phyloP scores from a whole-genome alignment of 805 yeast genomes.

The Yueomyces sinensis region DNA sequence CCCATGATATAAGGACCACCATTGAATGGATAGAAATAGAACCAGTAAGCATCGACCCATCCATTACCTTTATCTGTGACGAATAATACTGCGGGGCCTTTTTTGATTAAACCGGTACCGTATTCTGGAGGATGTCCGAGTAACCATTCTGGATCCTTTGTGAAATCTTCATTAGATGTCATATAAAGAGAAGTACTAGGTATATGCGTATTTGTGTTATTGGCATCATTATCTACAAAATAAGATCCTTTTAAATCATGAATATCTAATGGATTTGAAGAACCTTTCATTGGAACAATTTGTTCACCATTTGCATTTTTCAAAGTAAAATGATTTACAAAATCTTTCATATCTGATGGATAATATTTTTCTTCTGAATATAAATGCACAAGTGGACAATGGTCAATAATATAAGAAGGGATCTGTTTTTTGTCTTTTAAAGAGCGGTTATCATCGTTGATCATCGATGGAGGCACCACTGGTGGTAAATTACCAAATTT shows the following conservation, averaged over 20 bases:
- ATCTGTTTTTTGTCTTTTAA: constrained; percentile 26
- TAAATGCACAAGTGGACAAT: constrained; percentile 68
- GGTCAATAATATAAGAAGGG: constrained; percentile 49
- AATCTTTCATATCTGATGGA: constrained; percentile 71
- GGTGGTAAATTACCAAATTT: constrained; percentile 10
- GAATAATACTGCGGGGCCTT: constrained; percentile 71
- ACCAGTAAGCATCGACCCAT: constrained; percentile 94
- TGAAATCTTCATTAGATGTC: constrained; percentile 61
- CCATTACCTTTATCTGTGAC: constrained; percentile 91
- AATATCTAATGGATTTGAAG: constrained; percentile 3
- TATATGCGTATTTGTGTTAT: neutral
- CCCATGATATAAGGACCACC: constrained; percentile 97
- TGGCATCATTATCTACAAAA: neutral
- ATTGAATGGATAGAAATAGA: constrained; percentile 87
- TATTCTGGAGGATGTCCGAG: constrained; percentile 69
- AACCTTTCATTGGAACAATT: neutral
- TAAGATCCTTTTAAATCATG: constrained; percentile 8
- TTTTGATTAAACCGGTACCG: constrained; percentile 52
- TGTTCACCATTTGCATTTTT: constrained; percentile 33
- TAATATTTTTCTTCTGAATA: constrained; percentile 81
- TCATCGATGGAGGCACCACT: constrained; percentile 13
- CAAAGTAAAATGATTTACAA: constrained; percentile 51
- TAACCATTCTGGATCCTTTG: constrained; percentile 67
- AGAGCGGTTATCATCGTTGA: constrained; percentile 18
- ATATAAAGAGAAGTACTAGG: constrained; percentile 29